phyloP scores from a whole-genome alignment of 1,284 basidiomycete genomes.

The Apiotrichum laibachii region DNA sequence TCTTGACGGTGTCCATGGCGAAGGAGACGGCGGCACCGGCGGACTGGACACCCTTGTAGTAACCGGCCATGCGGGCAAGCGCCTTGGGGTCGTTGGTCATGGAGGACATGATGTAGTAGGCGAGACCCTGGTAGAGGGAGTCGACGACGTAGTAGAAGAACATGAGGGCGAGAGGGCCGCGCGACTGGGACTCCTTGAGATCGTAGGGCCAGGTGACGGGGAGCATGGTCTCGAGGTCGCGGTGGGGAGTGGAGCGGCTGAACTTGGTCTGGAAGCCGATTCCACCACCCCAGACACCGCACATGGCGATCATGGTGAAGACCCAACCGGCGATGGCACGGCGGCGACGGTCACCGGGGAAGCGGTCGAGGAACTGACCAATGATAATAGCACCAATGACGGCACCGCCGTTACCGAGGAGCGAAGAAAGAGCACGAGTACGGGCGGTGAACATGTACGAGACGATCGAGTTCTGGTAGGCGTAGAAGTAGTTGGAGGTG shows the following conservation, averaged over 20 bases:
- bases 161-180: slow-evolving; percentile 16
- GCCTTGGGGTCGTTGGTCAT: slow-evolving; percentile 38
- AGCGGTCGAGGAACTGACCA: slow-evolving; percentile 40
- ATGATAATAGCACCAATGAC: slow-evolving; percentile 44
- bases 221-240: background rate
- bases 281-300: slow-evolving; percentile 40
- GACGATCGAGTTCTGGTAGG: slow-evolving; percentile 37
- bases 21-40: slow-evolving; percentile 54
- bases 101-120: slow-evolving; percentile 39
- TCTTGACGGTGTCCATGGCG: slow-evolving; percentile 56
- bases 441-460: slow-evolving; percentile 39
- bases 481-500: slow-evolving; percentile 12
- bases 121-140: slow-evolving; percentile 48
- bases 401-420: slow-evolving; percentile 37
- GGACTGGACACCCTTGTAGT: slow-evolving; percentile 49
- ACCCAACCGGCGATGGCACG: slow-evolving; percentile 36
- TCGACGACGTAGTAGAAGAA: slow-evolving; percentile 46
- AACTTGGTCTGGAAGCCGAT: slow-evolving; percentile 35
- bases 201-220: background rate
- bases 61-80: slow-evolving; percentile 49
- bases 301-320: slow-evolving; percentile 29
- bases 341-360: slow-evolving; percentile 33
- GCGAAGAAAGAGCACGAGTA: slow-evolving; percentile 38
- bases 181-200: background rate
- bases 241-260: slow-evolving; percentile 1